Percentiles rank a stretch among this genome's conserved stretches.
Evolutionary conservation across 2,329 filamentous ascomycete genomes (phyloP).

Genomic region (Arthrobotrys iridis): DNA sequence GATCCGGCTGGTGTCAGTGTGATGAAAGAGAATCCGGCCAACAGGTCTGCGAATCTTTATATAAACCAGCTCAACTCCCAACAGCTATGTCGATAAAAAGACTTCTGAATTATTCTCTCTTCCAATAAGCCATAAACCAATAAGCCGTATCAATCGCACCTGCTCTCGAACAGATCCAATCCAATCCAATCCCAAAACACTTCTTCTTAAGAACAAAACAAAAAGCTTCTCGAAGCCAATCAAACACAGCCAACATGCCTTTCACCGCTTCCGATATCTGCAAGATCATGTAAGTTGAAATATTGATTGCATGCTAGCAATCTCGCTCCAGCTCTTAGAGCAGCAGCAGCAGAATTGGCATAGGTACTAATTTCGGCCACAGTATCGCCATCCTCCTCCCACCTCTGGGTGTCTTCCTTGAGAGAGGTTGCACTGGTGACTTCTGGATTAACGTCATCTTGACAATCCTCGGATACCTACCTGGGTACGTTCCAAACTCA

Average conservation of each 20-base stretch:
- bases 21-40: constrained; percentile 35
- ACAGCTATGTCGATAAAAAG: background rate
- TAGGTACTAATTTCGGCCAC: background rate
- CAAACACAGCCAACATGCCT: constrained; percentile 63
- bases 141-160: constrained; percentile 38
- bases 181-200: constrained; percentile 17
- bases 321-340: background rate
- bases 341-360: background rate
- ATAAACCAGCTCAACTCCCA: constrained; percentile 42
- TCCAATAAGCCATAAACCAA: constrained; percentile 5
- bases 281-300: constrained; percentile 69
- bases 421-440: constrained; percentile 87
- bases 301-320: no score
- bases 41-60: constrained; percentile 17
- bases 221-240: constrained; percentile 15
- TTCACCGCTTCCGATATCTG: constrained; percentile 77
- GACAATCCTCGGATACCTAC: constrained; percentile 75
- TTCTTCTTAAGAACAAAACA: constrained; percentile 19
- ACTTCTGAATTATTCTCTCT: background rate
- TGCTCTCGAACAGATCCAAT: background rate
- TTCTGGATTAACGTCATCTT: constrained; percentile 92
- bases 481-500: constrained; percentile 32
- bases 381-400: constrained; percentile 90
- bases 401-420: constrained; percentile 91
- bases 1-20: constrained; percentile 49